phyloP scores from a whole-genome alignment of 192 early-diverging fungal genomes.

The Gryganskiella cystojenkinii region DNA sequence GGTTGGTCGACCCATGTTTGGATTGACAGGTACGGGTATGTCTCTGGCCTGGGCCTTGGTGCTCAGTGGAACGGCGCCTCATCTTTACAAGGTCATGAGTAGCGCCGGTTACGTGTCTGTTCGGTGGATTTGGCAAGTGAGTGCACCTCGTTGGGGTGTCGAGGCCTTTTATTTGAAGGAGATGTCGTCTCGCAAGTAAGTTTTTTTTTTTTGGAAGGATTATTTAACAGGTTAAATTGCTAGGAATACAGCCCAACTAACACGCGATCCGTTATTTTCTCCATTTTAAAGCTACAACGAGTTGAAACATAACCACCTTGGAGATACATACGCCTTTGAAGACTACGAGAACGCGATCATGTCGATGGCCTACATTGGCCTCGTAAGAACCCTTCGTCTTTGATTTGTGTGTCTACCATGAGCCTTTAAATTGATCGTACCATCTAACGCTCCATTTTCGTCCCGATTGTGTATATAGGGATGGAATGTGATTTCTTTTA shows the following conservation, averaged over 20 bases:
- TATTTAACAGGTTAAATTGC: background rate
- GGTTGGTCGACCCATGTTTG: conserved; percentile 51
- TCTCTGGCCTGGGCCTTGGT: conserved; percentile 67
- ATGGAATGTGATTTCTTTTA: conserved; percentile 30
- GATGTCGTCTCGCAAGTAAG: conserved; percentile 42
- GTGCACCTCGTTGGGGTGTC: conserved; percentile 69
- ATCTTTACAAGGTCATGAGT: conserved; percentile 51
- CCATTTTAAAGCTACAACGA: conserved; percentile 25
- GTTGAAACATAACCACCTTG: conserved; percentile 24
- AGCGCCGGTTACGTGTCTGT: conserved; percentile 33
- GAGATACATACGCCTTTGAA: conserved; percentile 35
- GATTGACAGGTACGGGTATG: conserved; percentile 68
- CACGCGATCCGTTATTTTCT: background rate
- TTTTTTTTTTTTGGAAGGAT: background rate
- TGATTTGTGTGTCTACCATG: background rate
- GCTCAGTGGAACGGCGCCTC: conserved; percentile 62
- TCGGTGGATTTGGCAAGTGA: conserved; percentile 63
- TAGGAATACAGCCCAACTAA: background rate
- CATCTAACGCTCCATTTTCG: no score
- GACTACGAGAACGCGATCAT: conserved; percentile 30
- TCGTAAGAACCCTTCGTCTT: conserved; percentile 5
- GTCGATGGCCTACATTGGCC: conserved; percentile 31
- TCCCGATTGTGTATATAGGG: background rate
- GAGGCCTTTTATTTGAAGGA: conserved; percentile 70
- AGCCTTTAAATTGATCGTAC: background rate